Evolutionary conservation across 495 filamentous ascomycete genomes (phyloP).

Genomic region (Lindgomyces ingoldianus): DNA sequence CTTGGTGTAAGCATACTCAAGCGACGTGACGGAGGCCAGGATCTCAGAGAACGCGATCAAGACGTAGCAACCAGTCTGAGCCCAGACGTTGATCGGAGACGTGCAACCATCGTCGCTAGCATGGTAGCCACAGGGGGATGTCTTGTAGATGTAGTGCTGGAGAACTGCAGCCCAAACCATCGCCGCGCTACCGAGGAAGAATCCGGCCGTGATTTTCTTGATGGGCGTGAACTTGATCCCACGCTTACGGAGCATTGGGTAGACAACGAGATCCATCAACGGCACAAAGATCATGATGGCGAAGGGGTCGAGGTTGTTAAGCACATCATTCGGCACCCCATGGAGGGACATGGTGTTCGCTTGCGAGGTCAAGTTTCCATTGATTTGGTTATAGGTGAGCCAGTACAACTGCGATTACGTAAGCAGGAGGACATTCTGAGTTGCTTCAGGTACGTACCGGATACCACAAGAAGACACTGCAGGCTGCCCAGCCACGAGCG

Average conservation of each 20-base stretch:
- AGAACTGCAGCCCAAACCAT: constrained; percentile 37
- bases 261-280: constrained; percentile 42
- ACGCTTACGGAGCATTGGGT: constrained; percentile 63
- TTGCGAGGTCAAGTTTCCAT: constrained; percentile 72
- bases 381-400: constrained; percentile 59
- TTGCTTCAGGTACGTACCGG: background rate
- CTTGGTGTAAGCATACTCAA: constrained; percentile 37
- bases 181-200: constrained; percentile 29
- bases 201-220: constrained; percentile 71
- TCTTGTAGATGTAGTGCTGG: constrained; percentile 30
- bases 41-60: constrained; percentile 34
- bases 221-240: constrained; percentile 71
- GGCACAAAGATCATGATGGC: constrained; percentile 54
- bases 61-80: constrained; percentile 14
- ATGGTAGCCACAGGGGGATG: constrained; percentile 2
- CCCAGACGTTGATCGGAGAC: constrained; percentile 32
- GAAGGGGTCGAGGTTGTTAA: constrained; percentile 77
- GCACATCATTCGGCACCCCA: constrained; percentile 75
- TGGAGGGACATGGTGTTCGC: constrained; percentile 69
- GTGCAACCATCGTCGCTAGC: background rate
- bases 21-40: constrained; percentile 25
- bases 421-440: constrained; percentile 53
- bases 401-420: constrained; percentile 62
- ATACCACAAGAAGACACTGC: constrained; percentile 28
- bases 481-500: constrained; percentile 35